Percentiles rank a stretch among this genome's conserved stretches.
These are phyloP conservation scores for Croton setiger DNA, from an alignment of 441 rosid species.

Conservation along the genomic window DNA sequence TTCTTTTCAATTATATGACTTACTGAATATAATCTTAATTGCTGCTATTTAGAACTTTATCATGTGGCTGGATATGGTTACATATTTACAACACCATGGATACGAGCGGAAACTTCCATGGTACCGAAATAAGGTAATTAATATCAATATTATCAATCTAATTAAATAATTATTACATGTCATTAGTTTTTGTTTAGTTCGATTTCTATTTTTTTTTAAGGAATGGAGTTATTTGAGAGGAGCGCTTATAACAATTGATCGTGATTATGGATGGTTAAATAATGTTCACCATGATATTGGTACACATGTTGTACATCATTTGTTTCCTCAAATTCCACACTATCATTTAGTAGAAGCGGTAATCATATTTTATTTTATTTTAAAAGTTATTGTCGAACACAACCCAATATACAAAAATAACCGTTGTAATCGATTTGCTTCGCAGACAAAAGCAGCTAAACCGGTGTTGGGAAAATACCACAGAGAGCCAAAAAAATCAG, in stretches of 20 bases:
- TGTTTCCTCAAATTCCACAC: slow-evolving; percentile 96
- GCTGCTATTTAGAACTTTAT: slow-evolving; percentile 74
- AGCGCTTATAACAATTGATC: no score
- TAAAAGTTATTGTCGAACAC: no score
- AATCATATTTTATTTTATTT: no score
- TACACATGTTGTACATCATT: slow-evolving; percentile 88
- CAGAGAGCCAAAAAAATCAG: slow-evolving; percentile 47
- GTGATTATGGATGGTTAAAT: slow-evolving; percentile 62
- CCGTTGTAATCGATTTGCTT: no score
- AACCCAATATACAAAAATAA: no score
- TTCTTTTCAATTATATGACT: no score
- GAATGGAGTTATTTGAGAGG: no score
- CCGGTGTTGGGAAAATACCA: slow-evolving; percentile 53
- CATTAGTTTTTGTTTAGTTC: no score
- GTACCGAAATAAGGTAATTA: slow-evolving; percentile 90
- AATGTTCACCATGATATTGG: slow-evolving; percentile 62
- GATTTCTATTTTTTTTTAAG: no score
- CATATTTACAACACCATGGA: slow-evolving; percentile 90
- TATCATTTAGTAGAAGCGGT: slow-evolving; percentile 87
- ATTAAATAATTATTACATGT: no score
- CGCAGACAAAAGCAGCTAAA: slow-evolving; percentile 50
- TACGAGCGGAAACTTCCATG: slow-evolving; percentile 77
- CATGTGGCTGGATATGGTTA: slow-evolving; percentile 79
- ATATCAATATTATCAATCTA: background rate
- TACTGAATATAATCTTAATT: no score